A percentile compares a stretch with the other conserved stretches of the same genome.
Evolutionary conservation across 352 stramenopile genomes (phyloP).

Genomic region (Aphanomyces euteiches): DNA sequence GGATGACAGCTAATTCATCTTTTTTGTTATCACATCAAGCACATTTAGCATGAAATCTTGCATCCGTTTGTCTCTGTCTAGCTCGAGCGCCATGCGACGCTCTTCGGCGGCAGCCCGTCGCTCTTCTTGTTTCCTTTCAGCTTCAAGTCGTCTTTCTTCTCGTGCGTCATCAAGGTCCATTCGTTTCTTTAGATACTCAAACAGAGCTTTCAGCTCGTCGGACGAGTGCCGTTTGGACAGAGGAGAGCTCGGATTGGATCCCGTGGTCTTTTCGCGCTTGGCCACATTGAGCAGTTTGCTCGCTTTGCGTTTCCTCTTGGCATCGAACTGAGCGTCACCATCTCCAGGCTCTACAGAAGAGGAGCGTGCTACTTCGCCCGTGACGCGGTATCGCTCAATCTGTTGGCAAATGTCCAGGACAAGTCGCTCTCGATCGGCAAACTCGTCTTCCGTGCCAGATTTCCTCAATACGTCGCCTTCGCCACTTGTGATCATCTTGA

Average conservation of each 20-base stretch:
- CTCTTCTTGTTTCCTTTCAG: conserved; percentile 25
- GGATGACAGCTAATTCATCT: background rate
- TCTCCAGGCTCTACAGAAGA: background rate
- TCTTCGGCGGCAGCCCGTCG: conserved; percentile 25
- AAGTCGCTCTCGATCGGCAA: conserved; percentile 25
- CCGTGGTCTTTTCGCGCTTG: conserved; percentile 16
- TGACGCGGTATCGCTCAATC: conserved; percentile 21
- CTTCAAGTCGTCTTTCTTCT: conserved; percentile 16
- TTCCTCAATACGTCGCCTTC: conserved; percentile 26
- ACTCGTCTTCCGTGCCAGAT: conserved; percentile 26
- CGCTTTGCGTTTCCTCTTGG: conserved; percentile 24
- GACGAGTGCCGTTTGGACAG: background rate
- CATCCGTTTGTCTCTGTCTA: conserved; percentile 21
- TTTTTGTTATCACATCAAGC: conserved; percentile 26
- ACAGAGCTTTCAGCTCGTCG: conserved; percentile 20
- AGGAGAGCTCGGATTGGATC: background rate
- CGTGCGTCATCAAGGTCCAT: conserved; percentile 28
- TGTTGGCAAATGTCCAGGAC: conserved; percentile 22
- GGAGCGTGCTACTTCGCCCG: background rate
- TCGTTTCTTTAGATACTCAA: conserved; percentile 27
- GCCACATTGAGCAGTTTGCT: conserved; percentile 18
- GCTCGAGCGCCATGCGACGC: conserved; percentile 12
- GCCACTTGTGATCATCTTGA: conserved; percentile 25
- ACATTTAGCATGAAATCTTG: conserved; percentile 30
- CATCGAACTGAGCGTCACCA: conserved; percentile 5